Base-by-base conservation (phyloP, 164 flowering plant genomes). In the Aristolochia californica region DNA sequence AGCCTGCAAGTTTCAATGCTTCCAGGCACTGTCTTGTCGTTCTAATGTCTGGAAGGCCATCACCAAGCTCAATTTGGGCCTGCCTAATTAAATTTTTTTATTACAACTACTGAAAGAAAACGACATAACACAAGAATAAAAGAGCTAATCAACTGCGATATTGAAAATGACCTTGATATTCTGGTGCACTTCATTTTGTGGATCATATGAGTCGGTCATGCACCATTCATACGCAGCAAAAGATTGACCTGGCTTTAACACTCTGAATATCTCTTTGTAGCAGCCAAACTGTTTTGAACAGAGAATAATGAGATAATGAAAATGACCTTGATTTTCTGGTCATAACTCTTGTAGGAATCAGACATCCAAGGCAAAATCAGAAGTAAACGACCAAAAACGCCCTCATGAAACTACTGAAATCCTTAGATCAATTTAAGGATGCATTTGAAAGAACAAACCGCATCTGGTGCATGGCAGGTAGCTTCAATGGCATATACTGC, bases 221-320 rank as follows among this genome's bases (percentile, higher is more conserved):
- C 99, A 89, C 99, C 99, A 94, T 48, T 94, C 99, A 62, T 84
- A 90, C 45, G 93, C 97, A 67, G 97, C 97, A 79, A 94, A 94
- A 66, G 43, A 76, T 59, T 88, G 97, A n/a, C 99, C 99, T 61
- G 99, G 97, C 78, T 88, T 94, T 45, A 94, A 70, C 48, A 94
- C 96, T 72, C 97, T 74, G 66, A 70, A 83, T 51, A 94, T 83
- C 75, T 90, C 96, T 66, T 77, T 82, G 75, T 94, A 94, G 81
- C 99, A 94, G 60, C 93, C 93, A 61, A 86, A 72, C 99, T 88
- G 62, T 49, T 54, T 40, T 50, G 40, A 43, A 4, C 18, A 21
- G 20, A 48, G 13, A 56, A 43, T 12, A n/a, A n/a, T n/a, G n/a
- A n/a, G n/a, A n/a, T n/a, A n/a, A n/a, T n/a, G n/a, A n/a, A n/a